A percentile compares a stretch with the other conserved stretches of the same genome.
Evolutionary conservation across 1,284 basidiomycete genomes (phyloP).

Genomic region (Tilletia setariae): DNA sequence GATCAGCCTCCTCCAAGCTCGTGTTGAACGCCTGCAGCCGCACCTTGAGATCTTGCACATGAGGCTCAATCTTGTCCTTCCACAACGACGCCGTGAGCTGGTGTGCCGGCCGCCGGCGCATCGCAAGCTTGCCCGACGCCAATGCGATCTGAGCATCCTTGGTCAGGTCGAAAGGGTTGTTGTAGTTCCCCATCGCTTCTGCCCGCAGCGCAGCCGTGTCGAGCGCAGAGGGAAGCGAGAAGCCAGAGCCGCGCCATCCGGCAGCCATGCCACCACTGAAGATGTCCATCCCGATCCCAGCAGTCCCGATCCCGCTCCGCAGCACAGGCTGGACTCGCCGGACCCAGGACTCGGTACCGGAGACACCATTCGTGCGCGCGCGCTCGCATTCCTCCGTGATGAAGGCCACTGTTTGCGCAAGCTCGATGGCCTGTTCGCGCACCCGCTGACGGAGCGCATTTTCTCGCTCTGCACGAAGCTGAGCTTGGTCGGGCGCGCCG

Average conservation of each 20-base stretch:
- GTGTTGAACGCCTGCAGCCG: neutral
- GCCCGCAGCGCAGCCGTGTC: conserved; percentile 35
- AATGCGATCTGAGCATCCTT: conserved; percentile 34
- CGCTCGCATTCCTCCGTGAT: conserved; percentile 10
- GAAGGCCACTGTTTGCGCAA: conserved; percentile 22
- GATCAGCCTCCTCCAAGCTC: neutral
- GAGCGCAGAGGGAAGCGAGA: conserved; percentile 46
- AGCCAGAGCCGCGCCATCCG: conserved; percentile 54
- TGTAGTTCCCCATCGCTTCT: conserved; percentile 27
- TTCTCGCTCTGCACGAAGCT: conserved; percentile 66
- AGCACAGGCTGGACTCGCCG: conserved; percentile 30
- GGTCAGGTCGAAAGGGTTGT: conserved; percentile 37
- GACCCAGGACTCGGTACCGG: conserved; percentile 23
- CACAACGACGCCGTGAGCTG: conserved; percentile 18
- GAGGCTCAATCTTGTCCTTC: conserved; percentile 1
- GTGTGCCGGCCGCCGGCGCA: conserved; percentile 36
- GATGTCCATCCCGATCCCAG: conserved; percentile 31
- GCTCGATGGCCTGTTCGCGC: conserved; percentile 37
- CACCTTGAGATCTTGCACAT: neutral
- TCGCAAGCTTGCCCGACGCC: conserved; percentile 27
- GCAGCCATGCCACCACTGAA: conserved; percentile 52
- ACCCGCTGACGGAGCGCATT: conserved; percentile 48
- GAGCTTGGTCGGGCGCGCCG: conserved; percentile 59
- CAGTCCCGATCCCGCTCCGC: conserved; percentile 34
- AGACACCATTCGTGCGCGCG: neutral